Evolutionary conservation across 805 yeast species (phyloP), one percentile per base, ranked within the genome.

Genomic region (Kuraishia piskuri): DNA sequence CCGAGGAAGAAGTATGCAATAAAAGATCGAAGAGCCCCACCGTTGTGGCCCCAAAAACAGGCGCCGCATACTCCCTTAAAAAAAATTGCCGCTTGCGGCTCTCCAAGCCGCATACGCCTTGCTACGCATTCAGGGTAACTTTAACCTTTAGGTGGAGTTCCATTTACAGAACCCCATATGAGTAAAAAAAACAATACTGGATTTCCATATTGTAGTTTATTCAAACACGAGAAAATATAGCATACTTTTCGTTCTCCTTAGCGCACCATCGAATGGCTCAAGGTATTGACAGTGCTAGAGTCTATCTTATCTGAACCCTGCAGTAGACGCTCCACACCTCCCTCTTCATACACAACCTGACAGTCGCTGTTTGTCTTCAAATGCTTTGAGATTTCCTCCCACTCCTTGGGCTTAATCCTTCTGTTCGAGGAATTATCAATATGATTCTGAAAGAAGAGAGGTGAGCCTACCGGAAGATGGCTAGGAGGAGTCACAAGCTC

Each of bases 401-500:
- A 25, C 22, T 25, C 20, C 23, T 48, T 48, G 6, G 50, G 50
- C 23, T 48, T 48, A 22, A 48, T 25, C 50, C 50, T 48, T 31
- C 40, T 5, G 20, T 22, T 17, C 3, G 50, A 31, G 10, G 24
- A 37, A 12, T 24, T 22, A 7, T 22, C 26, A 5, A 9, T 3
- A n/a, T n/a, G 12, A 17, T 12, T 21, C 5, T 26, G 37, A 22
- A 49, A 49, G 6, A 3, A 12, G 9, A 49, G 51, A 12, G 36
- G 8, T 25, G 45, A 19, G 5, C 51, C 51, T 5, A 49, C n/a
- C 17, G 24, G 36, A 3, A 37, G 62, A 7, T 55, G 55, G 1
- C 0, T 7, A 2, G 86, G 83, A 1, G 84, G 81, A 2, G 52
- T 54, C 0, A 82, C 75, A 5, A 80, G 63, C 49, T 76, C 82